Base-by-base conservation (phyloP, 2,329 filamentous ascomycete genomes). In the Nannizziopsis barbatae region DNA sequence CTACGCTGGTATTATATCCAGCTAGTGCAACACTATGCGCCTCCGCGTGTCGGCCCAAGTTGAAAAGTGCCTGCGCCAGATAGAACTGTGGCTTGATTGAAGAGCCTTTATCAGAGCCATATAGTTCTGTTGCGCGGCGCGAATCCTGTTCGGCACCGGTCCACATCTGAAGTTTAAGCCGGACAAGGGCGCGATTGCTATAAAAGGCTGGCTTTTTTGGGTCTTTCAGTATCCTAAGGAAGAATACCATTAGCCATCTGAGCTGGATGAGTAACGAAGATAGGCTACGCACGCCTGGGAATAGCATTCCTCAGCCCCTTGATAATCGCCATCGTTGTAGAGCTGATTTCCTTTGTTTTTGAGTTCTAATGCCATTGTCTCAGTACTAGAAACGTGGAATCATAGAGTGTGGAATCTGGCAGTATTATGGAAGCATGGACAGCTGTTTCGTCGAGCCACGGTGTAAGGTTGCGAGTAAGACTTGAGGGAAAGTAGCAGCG, bases 111-210 rank as follows among this genome's bases (percentile, higher is more conserved):
- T 71, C 67, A 8, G 57, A 51, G 4, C 64, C 66, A 57, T 78
- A 71, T 5, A 93, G 73, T 51, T 79, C 74, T 43, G 95, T 81
- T 54, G 84, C 87, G 45, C 79, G 73, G 46, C 82, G 67, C 61
- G 88, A 90, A 66, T 95, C 89, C 51, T 79, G 71, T 54, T 92
- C 81, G 42, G 83, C 87, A 8, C 75, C 80, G 27, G 85, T 76
- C 78, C 83, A 93, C 57, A 79, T 73, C 52, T 75, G 69, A 17
- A 94, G 75, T 66, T 84, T 85, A 50, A 92, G 73, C 36, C 88
- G 79, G 2, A 84, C 81, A 68, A 95, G 84, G 45, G 88, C 86
- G 47, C 89, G 85, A 68, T 95, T 96, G 35, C 87, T 90, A 68
- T 88, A 95, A 44, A 95, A 76, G 27, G 83, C 73, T 1, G 84